Evolutionary conservation across 1,284 basidiomycete genomes (phyloP).

Genomic region (Fistulina hepatica): DNA sequence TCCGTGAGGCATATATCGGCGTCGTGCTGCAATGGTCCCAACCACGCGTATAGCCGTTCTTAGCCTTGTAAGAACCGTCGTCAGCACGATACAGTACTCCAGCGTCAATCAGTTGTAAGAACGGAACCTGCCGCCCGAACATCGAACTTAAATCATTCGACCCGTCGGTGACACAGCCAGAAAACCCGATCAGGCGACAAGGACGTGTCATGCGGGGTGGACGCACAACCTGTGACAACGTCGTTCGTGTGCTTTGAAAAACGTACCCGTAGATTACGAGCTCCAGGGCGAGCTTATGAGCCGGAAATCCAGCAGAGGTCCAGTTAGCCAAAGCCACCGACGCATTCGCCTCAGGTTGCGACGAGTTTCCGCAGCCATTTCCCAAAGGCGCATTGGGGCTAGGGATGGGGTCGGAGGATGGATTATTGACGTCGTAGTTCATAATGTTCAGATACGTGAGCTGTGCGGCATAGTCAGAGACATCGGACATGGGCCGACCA

Average conservation of each 20-base stretch:
- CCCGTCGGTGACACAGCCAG: no score
- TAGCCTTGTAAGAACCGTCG: conserved; percentile 32
- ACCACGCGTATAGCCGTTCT: conserved; percentile 41
- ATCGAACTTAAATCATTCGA: conserved; percentile 4
- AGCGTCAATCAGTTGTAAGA: conserved; percentile 44
- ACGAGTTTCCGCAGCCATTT: conserved; percentile 54
- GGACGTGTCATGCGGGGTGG: no score
- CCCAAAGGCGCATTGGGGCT: conserved; percentile 71
- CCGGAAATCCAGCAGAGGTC: conserved; percentile 62
- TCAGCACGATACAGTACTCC: conserved; percentile 42
- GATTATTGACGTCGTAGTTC: conserved; percentile 68
- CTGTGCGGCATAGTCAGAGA: conserved; percentile 57
- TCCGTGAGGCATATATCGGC: no score
- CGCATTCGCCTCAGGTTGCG: conserved; percentile 59
- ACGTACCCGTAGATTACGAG: conserved; percentile 64
- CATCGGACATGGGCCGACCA: conserved; percentile 52
- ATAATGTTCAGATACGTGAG: conserved; percentile 72
- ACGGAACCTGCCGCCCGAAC: conserved; percentile 33
- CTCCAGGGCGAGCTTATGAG: conserved; percentile 60
- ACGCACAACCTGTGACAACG: no score
- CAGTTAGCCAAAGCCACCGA: conserved; percentile 52
- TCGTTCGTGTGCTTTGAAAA: conserved; percentile 31
- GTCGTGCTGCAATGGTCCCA: conserved; percentile 70
- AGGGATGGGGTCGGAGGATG: conserved; percentile 41
- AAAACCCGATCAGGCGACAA: no score